Conservation (phyloP, 768 basidiomycete genomes). For the Russula emetica region DNA sequence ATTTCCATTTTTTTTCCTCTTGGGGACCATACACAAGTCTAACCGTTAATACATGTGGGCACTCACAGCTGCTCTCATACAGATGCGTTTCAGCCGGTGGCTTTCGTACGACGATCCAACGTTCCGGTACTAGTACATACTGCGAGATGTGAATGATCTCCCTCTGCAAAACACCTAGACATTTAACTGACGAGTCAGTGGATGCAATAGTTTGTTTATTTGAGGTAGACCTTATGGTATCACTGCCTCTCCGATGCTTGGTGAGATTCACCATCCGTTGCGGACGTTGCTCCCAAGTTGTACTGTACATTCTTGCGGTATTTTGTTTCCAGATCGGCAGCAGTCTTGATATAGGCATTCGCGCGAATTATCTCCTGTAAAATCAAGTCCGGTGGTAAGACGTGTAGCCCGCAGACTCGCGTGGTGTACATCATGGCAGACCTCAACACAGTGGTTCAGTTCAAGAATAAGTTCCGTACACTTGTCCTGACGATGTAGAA, state of each 20-base stretch:
- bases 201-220: neutral
- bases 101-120: no score
- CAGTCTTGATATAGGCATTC: conserved; percentile 70
- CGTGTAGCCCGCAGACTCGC: neutral
- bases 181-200: neutral
- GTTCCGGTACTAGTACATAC: neutral
- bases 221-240: neutral
- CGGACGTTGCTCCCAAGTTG: conserved; percentile 64
- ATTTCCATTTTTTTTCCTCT: neutral
- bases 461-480: conserved; percentile 89
- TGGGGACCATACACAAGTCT: neutral
- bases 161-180: neutral
- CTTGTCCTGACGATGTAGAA: conserved; percentile 56
- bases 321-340: conserved; percentile 79
- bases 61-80: neutral
- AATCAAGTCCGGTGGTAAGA: neutral
- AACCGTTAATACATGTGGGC: neutral
- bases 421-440: conserved; percentile 35
- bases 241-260: neutral
- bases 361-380: conserved; percentile 73
- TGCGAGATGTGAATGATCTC: neutral
- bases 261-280: conserved; percentile 35
- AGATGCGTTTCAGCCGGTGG: no score
- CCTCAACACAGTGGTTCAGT: conserved; percentile 84
- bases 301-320: conserved; percentile 93